A percentile compares a stretch with the other conserved stretches of the same genome.
Conservation (phyloP, 1,284 basidiomycete species). For the Exobasidium rhododendri region DNA sequence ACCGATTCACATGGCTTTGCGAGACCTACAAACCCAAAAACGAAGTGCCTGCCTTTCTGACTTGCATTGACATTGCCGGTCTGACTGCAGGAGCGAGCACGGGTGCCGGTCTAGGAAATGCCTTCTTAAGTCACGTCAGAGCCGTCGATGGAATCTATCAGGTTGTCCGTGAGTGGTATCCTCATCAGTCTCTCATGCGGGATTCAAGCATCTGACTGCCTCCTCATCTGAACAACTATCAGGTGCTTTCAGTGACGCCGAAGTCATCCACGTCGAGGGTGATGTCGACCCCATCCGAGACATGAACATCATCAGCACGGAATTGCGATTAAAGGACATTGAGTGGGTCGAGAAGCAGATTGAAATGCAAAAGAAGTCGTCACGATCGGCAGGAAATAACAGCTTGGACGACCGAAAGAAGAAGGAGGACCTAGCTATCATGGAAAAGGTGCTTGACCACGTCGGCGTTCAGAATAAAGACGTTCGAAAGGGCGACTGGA, state of each 20-base stretch:
- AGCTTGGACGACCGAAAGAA: conserved; percentile 90
- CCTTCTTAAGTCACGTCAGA: conserved; percentile 95
- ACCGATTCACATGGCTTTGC: conserved; percentile 90
- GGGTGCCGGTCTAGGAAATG: conserved; percentile 95
- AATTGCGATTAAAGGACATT: conserved; percentile 82
- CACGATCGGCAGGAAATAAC: conserved; percentile 58
- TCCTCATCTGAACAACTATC: background rate
- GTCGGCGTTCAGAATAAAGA: conserved; percentile 82
- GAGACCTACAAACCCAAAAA: conserved; percentile 84
- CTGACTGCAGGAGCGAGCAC: conserved; percentile 94
- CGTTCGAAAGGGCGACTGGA: conserved; percentile 91
- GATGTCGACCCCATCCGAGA: conserved; percentile 94
- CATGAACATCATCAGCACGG: conserved; percentile 93
- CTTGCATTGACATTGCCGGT: conserved; percentile 98
- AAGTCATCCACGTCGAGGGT: conserved; percentile 98
- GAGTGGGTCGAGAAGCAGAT: conserved; percentile 96
- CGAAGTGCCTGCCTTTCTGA: conserved; percentile 88
- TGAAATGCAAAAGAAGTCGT: conserved; percentile 59
- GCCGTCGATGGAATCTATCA: conserved; percentile 99
- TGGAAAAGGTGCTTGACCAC: conserved; percentile 80
- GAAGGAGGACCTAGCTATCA: conserved; percentile 85
- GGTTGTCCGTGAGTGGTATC: conserved; percentile 66
- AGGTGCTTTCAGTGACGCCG: conserved; percentile 88
- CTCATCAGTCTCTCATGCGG: background rate
- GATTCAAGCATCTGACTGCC: background rate